A percentile compares a stretch with the other conserved stretches of the same genome.
These are phyloP conservation scores for Kodamaea plutei DNA, from an alignment of 1,139 yeast genomes.

Conservation along the genomic window DNA sequence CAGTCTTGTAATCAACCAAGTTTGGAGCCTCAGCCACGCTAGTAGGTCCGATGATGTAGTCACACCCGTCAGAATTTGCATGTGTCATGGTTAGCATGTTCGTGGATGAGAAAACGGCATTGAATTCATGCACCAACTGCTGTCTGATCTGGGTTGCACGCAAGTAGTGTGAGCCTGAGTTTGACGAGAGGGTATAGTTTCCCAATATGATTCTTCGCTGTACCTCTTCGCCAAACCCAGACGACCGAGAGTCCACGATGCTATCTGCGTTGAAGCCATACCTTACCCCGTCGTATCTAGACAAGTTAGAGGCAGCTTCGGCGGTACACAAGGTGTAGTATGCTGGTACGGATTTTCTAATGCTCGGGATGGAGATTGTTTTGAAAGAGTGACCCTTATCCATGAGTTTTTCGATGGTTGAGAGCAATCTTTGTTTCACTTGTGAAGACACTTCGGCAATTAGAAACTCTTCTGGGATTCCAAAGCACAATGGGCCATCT, in stretches of 20 bases:
- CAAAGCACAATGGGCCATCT: constrained; percentile 36
- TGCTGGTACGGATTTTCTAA: constrained; percentile 67
- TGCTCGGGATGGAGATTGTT: constrained; percentile 66
- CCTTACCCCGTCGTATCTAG: constrained; percentile 86
- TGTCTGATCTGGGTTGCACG: constrained; percentile 71
- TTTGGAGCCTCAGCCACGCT: constrained; percentile 58
- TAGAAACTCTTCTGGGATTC: constrained; percentile 66
- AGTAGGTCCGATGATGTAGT: constrained; percentile 72
- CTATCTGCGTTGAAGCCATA: constrained; percentile 53
- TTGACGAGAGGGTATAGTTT: constrained; percentile 75
- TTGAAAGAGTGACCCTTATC: constrained; percentile 52
- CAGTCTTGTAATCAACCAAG: constrained; percentile 43
- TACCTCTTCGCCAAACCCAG: constrained; percentile 77
- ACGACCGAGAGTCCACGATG: constrained; percentile 57
- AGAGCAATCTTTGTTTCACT: constrained; percentile 45
- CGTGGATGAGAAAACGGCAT: constrained; percentile 48
- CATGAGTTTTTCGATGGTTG: constrained; percentile 39
- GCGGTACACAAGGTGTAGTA: constrained; percentile 89
- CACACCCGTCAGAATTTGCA: constrained; percentile 41
- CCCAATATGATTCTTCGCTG: constrained; percentile 81
- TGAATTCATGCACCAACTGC: constrained; percentile 59
- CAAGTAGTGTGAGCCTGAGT: constrained; percentile 72
- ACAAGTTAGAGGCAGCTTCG: constrained; percentile 88
- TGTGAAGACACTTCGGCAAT: constrained; percentile 50
- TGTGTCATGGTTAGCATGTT: constrained; percentile 3